phyloP scores from a whole-genome alignment of 192 early-diverging fungal genomes.

The Mortierella hygrophila region DNA sequence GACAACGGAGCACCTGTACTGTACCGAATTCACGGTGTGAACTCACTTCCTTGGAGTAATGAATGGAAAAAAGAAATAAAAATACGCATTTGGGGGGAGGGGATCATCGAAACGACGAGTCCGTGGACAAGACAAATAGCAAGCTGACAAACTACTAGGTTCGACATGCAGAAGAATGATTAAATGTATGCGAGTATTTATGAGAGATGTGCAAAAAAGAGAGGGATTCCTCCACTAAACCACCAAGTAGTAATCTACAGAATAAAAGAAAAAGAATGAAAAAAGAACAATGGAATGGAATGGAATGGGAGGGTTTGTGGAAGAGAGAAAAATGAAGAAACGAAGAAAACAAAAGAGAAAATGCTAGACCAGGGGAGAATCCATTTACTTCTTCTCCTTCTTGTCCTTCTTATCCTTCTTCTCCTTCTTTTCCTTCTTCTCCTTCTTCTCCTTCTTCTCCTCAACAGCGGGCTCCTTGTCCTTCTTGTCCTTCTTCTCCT shows the following conservation, averaged over 20 bases:
- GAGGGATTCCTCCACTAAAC: neutral
- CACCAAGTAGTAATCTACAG: slow-evolving; percentile 36
- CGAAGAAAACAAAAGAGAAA: slow-evolving; percentile 11
- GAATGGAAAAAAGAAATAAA: too few relatives aligned
- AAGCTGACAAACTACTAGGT: neutral
- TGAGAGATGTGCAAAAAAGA: slow-evolving; percentile 5
- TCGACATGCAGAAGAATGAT: neutral
- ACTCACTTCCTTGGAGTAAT: neutral
- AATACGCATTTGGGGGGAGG: too few relatives aligned
- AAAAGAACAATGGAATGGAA: slow-evolving; percentile 23
- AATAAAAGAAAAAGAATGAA: slow-evolving; percentile 14
- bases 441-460: slow-evolving; percentile 62
- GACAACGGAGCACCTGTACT: neutral
- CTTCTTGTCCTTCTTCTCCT: slow-evolving; percentile 61
- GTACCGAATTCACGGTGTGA: neutral
- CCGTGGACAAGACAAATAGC: too few relatives aligned
- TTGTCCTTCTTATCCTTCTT: slow-evolving; percentile 58
- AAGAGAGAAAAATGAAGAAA: slow-evolving; percentile 21
- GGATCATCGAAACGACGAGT: too few relatives aligned
- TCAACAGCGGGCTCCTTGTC: slow-evolving; percentile 39
- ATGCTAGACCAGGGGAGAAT: neutral
- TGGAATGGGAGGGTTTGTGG: slow-evolving; percentile 19
- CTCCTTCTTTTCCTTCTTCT: slow-evolving; percentile 67
- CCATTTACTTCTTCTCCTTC: slow-evolving; percentile 31
- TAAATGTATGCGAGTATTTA: slow-evolving; percentile 17